phyloP scores from a whole-genome alignment of 441 rosid genomes.

The Gossypium gossypioides region DNA sequence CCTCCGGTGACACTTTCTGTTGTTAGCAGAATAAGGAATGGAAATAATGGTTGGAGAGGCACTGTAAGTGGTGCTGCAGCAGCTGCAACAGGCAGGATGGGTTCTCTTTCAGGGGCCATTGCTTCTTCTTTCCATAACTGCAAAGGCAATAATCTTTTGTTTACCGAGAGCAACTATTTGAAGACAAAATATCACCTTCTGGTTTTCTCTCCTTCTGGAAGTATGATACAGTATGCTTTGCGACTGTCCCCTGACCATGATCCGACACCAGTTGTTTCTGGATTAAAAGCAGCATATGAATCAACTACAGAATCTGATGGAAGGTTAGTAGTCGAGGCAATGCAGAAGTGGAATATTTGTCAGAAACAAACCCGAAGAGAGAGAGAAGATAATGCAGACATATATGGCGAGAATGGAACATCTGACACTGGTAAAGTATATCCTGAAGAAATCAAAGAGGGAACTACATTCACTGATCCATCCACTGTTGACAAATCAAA shows the following conservation, averaged over 20 bases:
- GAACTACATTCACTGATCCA: constrained; percentile 28
- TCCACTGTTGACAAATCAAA: constrained; percentile 23
- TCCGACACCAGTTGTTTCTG: constrained; percentile 18
- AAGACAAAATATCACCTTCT: constrained; percentile 51
- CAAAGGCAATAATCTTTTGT: constrained; percentile 30
- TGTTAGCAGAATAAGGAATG: constrained; percentile 70
- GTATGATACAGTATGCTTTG: constrained; percentile 64
- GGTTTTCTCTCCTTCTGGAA: constrained; percentile 72
- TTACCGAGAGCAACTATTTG: constrained; percentile 24
- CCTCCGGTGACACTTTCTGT: constrained; percentile 65
- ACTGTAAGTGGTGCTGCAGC: constrained; percentile 72
- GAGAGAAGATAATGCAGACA: constrained; percentile 57
- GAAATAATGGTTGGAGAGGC: constrained; percentile 69
- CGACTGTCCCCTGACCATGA: constrained; percentile 31
- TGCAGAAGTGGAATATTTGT: constrained; percentile 74
- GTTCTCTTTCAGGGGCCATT: constrained; percentile 56
- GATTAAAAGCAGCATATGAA: constrained; percentile 34
- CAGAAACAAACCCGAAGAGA: constrained; percentile 68
- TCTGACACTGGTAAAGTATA: constrained; percentile 53
- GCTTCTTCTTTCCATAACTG: constrained; percentile 59
- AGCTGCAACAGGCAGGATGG: constrained; percentile 72
- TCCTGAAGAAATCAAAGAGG: constrained; percentile 45
- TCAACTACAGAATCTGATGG: constrained; percentile 52
- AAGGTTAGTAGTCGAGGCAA: constrained; percentile 53
- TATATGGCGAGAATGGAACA: constrained; percentile 67